phyloP scores from a whole-genome alignment of 2,329 filamentous ascomycete genomes.

The Fusarium redolens region DNA sequence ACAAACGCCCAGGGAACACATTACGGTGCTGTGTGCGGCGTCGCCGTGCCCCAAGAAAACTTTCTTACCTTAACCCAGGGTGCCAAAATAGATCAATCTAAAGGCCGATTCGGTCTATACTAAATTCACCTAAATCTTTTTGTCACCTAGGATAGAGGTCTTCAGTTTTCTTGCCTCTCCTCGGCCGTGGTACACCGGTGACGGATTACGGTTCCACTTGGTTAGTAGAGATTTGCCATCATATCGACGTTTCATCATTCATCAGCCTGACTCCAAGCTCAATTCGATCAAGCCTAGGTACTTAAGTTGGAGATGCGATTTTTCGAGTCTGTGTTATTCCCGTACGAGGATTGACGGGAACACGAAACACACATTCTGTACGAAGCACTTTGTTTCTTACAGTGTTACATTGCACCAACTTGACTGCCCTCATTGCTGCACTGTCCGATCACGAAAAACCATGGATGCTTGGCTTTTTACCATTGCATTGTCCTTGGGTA shows the following conservation, averaged over 20 bases:
- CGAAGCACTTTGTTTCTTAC: not conserved
- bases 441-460: not conserved
- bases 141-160: not conserved
- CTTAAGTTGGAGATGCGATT: not conserved
- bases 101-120: not conserved
- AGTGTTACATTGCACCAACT: slow-evolving; percentile 1
- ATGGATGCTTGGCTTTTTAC: not conserved
- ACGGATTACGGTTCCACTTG: slow-evolving; percentile 16
- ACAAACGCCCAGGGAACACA: not conserved
- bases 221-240: slow-evolving; percentile 9
- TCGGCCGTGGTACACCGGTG: not conserved
- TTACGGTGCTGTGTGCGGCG: slow-evolving; percentile 24
- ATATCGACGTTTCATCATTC: slow-evolving; percentile 35
- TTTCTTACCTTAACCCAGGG: not conserved
- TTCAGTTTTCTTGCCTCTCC: not conserved
- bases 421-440: not conserved
- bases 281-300: slow-evolving; percentile 7
- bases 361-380: not conserved
- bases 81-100: not conserved
- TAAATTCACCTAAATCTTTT: not conserved
- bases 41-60: slow-evolving; percentile 8
- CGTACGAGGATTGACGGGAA: not conserved
- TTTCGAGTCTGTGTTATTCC: slow-evolving; percentile 14
- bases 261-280: slow-evolving; percentile 13
- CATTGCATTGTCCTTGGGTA: slow-evolving; percentile 1